phyloP scores from a whole-genome alignment of 106 monocot genomes.

The Acanthochlamys bracteata region DNA sequence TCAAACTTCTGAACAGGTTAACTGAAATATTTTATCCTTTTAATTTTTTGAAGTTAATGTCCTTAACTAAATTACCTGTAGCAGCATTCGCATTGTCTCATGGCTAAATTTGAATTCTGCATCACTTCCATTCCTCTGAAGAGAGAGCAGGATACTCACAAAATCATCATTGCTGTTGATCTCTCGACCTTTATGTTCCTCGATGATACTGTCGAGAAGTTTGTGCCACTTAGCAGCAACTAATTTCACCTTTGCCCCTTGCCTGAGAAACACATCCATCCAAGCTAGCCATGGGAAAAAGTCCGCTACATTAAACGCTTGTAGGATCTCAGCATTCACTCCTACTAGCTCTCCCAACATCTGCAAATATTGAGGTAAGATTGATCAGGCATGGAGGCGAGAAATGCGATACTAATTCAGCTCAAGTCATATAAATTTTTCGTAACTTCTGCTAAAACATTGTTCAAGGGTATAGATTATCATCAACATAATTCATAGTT shows the following conservation, averaged over 20 bases:
- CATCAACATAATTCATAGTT: too few relatives aligned
- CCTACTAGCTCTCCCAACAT: slow-evolving; percentile 10
- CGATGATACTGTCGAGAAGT: slow-evolving; percentile 25
- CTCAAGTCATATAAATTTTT: too few relatives aligned
- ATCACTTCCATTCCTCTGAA: slow-evolving; percentile 8
- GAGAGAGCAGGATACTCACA: slow-evolving; percentile 28
- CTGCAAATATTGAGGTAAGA: neutral
- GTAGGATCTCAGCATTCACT: neutral
- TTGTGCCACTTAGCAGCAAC: slow-evolving; percentile 16
- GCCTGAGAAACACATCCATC: slow-evolving; percentile 15
- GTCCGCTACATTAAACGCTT: slow-evolving; percentile 15
- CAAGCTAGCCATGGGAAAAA: slow-evolving; percentile 26
- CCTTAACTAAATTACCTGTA: slow-evolving; percentile 11
- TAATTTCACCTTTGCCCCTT: slow-evolving; percentile 10
- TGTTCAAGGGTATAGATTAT: too few relatives aligned
- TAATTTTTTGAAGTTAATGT: too few relatives aligned
- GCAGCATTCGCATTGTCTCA: slow-evolving; percentile 15
- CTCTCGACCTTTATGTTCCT: slow-evolving; percentile 6
- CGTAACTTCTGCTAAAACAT: too few relatives aligned
- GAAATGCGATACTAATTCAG: too few relatives aligned
- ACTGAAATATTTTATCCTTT: neutral
- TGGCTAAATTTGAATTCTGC: slow-evolving; percentile 4
- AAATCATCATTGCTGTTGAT: slow-evolving; percentile 10
- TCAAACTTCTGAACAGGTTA: neutral
- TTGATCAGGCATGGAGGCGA: too few relatives aligned